phyloP scores from a whole-genome alignment of 140 eudicot species.

The Erigeron philadelphicus region DNA sequence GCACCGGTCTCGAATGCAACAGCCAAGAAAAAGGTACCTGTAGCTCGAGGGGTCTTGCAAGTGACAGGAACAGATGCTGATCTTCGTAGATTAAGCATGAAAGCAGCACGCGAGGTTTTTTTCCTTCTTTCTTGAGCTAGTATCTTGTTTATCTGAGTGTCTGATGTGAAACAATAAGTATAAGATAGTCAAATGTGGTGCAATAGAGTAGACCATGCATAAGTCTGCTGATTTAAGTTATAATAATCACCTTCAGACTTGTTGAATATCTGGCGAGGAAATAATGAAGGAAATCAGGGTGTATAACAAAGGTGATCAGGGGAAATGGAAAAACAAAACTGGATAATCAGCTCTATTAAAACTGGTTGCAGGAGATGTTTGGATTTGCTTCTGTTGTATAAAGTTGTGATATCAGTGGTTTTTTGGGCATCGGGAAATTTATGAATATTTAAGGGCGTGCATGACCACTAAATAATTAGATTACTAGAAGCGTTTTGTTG shows the following conservation, averaged over 20 bases:
- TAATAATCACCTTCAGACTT: not conserved
- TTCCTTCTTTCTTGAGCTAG: slow-evolving; percentile 3
- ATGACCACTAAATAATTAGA: not conserved
- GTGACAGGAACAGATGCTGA: slow-evolving; percentile 99
- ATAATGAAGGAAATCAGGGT: not conserved
- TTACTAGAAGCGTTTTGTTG: not conserved
- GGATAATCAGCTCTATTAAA: not conserved
- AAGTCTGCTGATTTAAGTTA: not conserved
- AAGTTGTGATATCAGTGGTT: not conserved
- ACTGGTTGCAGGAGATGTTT: slow-evolving; percentile 2
- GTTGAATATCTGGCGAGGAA: not conserved
- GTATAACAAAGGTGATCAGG: not conserved
- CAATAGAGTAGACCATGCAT: not conserved
- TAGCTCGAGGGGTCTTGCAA: slow-evolving; percentile 65
- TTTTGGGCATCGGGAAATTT: not conserved
- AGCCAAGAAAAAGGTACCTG: slow-evolving; percentile 71
- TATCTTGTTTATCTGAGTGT: not conserved
- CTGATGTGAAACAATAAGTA: not conserved
- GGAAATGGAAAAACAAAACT: not conserved
- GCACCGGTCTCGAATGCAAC: slow-evolving; percentile 75
- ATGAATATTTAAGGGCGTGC: not conserved
- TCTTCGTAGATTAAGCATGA: slow-evolving; percentile 95
- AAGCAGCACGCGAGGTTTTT: slow-evolving; percentile 85
- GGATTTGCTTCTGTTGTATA: not conserved
- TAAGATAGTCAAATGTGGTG: not conserved